Evolutionary conservation across 2,329 filamentous ascomycete species (phyloP).

Genomic region (Grosmannia penicillata): DNA sequence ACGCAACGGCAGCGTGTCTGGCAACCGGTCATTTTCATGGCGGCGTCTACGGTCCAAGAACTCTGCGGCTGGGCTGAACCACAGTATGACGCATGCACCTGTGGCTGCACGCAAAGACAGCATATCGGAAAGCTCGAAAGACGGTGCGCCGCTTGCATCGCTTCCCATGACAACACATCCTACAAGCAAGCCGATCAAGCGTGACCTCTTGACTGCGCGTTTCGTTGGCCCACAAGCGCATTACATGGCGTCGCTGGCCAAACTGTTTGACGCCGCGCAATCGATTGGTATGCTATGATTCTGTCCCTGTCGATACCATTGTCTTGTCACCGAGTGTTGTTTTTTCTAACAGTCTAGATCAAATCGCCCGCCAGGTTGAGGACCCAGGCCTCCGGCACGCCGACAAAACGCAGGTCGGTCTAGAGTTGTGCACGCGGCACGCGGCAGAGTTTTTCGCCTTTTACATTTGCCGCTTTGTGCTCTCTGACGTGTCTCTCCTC

Average conservation of each 20-base stretch:
- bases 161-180: slow-evolving; percentile 61
- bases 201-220: slow-evolving; percentile 51
- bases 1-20: slow-evolving; percentile 46
- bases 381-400: slow-evolving; percentile 85
- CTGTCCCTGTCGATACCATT: too few relatives aligned
- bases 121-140: slow-evolving; percentile 25
- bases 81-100: slow-evolving; percentile 30
- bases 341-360: slow-evolving; percentile 41
- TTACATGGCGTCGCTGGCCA: slow-evolving; percentile 84
- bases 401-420: slow-evolving; percentile 84
- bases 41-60: slow-evolving; percentile 81
- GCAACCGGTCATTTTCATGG: slow-evolving; percentile 79
- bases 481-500: slow-evolving; percentile 68
- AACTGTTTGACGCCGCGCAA: slow-evolving; percentile 85
- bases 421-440: slow-evolving; percentile 85
- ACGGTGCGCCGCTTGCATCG: slow-evolving; percentile 37
- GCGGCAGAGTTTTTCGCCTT: slow-evolving; percentile 97
- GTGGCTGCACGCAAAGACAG: slow-evolving; percentile 28
- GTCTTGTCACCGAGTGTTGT: neutral
- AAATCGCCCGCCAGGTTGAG: slow-evolving; percentile 91
- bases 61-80: slow-evolving; percentile 48
- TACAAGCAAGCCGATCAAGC: slow-evolving; percentile 53
- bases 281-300: slow-evolving; percentile 66
- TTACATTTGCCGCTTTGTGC: slow-evolving; percentile 88
- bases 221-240: slow-evolving; percentile 75